Conservation (phyloP, 2,329 filamentous ascomycete species). For the Phyllosticta ampelicida region DNA sequence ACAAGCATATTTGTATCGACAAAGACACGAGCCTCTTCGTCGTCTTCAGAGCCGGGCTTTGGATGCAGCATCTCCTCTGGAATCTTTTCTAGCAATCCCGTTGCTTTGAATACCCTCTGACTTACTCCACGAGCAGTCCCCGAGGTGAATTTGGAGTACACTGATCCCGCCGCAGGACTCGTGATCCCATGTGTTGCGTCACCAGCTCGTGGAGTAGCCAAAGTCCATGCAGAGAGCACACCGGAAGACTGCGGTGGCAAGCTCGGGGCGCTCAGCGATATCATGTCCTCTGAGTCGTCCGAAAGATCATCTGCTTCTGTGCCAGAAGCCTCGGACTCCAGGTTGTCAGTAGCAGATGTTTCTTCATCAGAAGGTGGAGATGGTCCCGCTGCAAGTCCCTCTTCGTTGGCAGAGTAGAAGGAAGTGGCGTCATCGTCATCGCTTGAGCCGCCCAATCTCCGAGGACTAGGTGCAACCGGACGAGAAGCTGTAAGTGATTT, state of each 20-base stretch:
- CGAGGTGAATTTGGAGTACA: slow-evolving; percentile 80
- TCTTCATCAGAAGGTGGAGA: slow-evolving; percentile 30
- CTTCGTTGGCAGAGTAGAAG: slow-evolving; percentile 87
- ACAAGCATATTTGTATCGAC: slow-evolving; percentile 79
- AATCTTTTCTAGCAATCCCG: slow-evolving; percentile 63
- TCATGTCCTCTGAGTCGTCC: slow-evolving; percentile 90
- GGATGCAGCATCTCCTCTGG: slow-evolving; percentile 74
- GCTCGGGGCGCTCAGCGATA: slow-evolving; percentile 71
- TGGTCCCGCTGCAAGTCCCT: slow-evolving; percentile 35
- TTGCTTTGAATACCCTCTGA: slow-evolving; percentile 70
- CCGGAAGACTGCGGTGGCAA: slow-evolving; percentile 69
- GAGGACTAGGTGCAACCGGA: slow-evolving; percentile 33
- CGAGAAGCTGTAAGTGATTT: slow-evolving; percentile 36
- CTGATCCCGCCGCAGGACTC: slow-evolving; percentile 62
- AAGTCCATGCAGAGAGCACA: slow-evolving; percentile 66
- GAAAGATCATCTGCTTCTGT: slow-evolving; percentile 67
- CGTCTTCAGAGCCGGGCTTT: slow-evolving; percentile 72
- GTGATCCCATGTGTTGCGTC: slow-evolving; percentile 63
- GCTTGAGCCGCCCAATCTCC: slow-evolving; percentile 46
- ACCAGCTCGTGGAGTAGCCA: slow-evolving; percentile 68
- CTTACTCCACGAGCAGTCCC: slow-evolving; percentile 66
- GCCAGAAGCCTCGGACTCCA: slow-evolving; percentile 50
- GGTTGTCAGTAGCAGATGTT: slow-evolving; percentile 29
- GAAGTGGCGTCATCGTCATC: slow-evolving; percentile 69
- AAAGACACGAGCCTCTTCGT: slow-evolving; percentile 76